These are phyloP conservation scores for Tetracladium marchalianum DNA, from an alignment of 495 filamentous ascomycete genomes.

Conservation along the genomic window DNA sequence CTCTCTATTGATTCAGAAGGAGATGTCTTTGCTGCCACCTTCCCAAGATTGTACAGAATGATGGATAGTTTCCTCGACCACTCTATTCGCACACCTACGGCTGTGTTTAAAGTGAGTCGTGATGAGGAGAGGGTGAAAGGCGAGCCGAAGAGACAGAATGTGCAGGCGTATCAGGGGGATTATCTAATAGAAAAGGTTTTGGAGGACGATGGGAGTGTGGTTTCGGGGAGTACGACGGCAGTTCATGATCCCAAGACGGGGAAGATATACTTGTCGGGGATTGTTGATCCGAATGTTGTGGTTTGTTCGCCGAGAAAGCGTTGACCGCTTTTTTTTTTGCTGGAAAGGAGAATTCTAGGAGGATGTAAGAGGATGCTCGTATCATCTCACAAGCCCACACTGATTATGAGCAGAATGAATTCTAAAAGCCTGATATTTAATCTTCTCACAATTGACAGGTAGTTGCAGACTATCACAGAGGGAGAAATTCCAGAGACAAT, in stretches of 20 bases:
- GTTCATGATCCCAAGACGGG: conserved; percentile 21
- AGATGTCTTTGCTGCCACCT: conserved; percentile 24
- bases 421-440: too few relatives aligned
- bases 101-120: conserved; percentile 12
- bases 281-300: conserved; percentile 9
- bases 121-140: conserved; percentile 3
- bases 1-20: conserved; percentile 28
- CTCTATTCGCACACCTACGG: conserved; percentile 1
- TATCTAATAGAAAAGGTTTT: conserved; percentile 20
- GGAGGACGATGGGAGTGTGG: conserved; percentile 21
- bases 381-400: too few relatives aligned
- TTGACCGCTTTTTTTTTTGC: too few relatives aligned
- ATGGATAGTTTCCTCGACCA: conserved; percentile 1
- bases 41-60: conserved; percentile 17
- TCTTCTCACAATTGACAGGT: too few relatives aligned
- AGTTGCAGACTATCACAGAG: too few relatives aligned
- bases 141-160: neutral
- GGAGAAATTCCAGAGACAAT: too few relatives aligned
- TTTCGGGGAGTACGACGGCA: conserved; percentile 14
- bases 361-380: too few relatives aligned
- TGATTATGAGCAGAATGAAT: too few relatives aligned
- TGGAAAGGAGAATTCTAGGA: too few relatives aligned
- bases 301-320: conserved; percentile 13
- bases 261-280: conserved; percentile 15
- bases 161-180: neutral